Conservation (phyloP, 805 yeast species). For the Candida nonsorbophila region DNA sequence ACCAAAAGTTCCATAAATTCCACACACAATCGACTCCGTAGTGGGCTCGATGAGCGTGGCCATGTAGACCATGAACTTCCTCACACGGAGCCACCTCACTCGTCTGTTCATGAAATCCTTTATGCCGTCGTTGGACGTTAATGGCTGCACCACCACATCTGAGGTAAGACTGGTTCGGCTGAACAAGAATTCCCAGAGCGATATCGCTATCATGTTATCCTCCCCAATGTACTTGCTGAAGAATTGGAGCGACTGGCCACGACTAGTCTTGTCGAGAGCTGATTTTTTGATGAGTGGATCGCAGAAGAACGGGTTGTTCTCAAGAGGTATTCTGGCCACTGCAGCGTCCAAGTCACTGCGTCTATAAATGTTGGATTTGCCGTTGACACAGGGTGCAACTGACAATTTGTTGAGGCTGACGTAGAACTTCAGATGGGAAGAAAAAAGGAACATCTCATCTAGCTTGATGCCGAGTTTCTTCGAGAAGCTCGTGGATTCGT, state of each 20-base stretch:
- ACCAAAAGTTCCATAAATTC: conserved; percentile 60
- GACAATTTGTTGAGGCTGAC: conserved; percentile 68
- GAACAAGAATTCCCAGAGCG: conserved; percentile 62
- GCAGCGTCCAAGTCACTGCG: conserved; percentile 58
- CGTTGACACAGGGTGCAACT: conserved; percentile 87
- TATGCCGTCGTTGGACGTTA: conserved; percentile 36
- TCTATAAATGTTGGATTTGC: conserved; percentile 77
- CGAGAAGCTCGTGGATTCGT: conserved; percentile 5
- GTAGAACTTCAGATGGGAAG: conserved; percentile 84
- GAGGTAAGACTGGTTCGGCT: conserved; percentile 75
- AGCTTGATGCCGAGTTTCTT: conserved; percentile 52
- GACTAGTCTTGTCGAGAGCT: conserved; percentile 26
- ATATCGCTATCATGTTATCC: conserved; percentile 88
- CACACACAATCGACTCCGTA: conserved; percentile 70
- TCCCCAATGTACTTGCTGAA: conserved; percentile 85
- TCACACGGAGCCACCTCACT: conserved; percentile 78
- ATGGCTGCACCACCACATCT: conserved; percentile 76
- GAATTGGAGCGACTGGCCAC: conserved; percentile 53
- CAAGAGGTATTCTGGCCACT: conserved; percentile 33
- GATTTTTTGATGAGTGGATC: conserved; percentile 23
- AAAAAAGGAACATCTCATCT: conserved; percentile 80
- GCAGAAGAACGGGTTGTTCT: conserved; percentile 23
- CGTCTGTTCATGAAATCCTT: conserved; percentile 62
- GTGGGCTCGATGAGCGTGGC: conserved; percentile 86
- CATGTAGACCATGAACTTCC: conserved; percentile 80